Evolutionary conservation across 257 asterid genomes (phyloP).

Genomic region (Paraleonurus japonicus): DNA sequence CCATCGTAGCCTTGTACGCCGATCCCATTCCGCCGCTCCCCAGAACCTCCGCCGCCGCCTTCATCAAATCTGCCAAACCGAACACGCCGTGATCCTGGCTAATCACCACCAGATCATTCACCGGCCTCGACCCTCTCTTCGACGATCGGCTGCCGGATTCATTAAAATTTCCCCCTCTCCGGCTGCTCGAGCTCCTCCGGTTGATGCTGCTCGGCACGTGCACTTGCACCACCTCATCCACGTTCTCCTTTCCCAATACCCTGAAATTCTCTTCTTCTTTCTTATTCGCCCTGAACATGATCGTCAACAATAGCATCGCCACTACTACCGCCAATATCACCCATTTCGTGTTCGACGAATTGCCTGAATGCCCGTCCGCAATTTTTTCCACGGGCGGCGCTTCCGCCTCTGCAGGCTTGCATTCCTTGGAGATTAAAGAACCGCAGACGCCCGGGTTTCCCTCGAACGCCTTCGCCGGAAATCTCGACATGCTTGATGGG

Average conservation of each 20-base stretch:
- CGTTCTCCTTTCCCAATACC: constrained; percentile 44
- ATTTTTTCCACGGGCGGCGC: neutral
- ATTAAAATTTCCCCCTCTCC: constrained; percentile 30
- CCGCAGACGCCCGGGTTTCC: constrained; percentile 72
- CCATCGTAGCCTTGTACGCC: constrained; percentile 75
- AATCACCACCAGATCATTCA: constrained; percentile 58
- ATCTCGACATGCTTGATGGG: constrained; percentile 52
- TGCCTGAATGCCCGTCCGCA: neutral
- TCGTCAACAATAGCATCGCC: constrained; percentile 45
- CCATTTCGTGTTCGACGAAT: constrained; percentile 49
- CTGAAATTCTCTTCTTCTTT: constrained; percentile 44
- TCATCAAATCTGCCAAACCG: constrained; percentile 85
- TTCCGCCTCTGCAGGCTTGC: constrained; percentile 17
- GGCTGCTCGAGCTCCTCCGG: constrained; percentile 22
- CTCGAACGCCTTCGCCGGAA: constrained; percentile 41
- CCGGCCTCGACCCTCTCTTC: constrained; percentile 32
- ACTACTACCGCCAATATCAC: constrained; percentile 54
- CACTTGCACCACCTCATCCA: constrained; percentile 46
- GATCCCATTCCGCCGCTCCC: constrained; percentile 89
- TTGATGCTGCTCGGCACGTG: constrained; percentile 36
- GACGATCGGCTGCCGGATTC: constrained; percentile 33
- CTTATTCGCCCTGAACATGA: constrained; percentile 45
- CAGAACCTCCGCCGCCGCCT: constrained; percentile 93
- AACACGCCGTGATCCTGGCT: constrained; percentile 67
- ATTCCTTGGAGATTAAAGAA: constrained; percentile 33